Percentiles rank a stretch among this genome's conserved stretches.
Conservation (phyloP, 1,284 basidiomycete genomes). For the Vanrija sp. region DNA sequence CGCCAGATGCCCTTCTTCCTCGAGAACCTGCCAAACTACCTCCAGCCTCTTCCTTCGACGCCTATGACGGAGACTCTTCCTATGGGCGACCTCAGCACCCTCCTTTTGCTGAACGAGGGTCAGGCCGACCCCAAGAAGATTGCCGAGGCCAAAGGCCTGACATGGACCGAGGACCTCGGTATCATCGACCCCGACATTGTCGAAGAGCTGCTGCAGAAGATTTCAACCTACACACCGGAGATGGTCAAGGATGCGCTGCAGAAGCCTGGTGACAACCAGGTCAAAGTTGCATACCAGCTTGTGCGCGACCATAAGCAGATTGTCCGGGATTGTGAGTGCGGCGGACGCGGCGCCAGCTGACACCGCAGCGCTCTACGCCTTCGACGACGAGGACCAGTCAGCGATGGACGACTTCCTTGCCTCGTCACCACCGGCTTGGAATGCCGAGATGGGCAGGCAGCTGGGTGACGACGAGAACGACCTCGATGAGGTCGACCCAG, state of each 20-base stretch:
- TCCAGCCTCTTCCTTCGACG: slow-evolving; percentile 74
- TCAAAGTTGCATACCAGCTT: slow-evolving; percentile 95
- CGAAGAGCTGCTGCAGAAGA: slow-evolving; percentile 69
- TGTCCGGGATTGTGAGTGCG: slow-evolving; percentile 64
- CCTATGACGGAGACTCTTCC: slow-evolving; percentile 54
- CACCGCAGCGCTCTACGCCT: slow-evolving; percentile 27
- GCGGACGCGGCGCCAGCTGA: background rate
- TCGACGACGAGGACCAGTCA: slow-evolving; percentile 42
- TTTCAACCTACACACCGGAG: slow-evolving; percentile 72
- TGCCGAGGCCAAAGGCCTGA: slow-evolving; percentile 47
- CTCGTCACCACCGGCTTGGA: slow-evolving; percentile 54
- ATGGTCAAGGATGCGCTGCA: slow-evolving; percentile 82
- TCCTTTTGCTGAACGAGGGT: slow-evolving; percentile 41
- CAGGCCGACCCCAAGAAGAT: slow-evolving; percentile 43
- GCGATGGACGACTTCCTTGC: slow-evolving; percentile 54
- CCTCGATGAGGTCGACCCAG: slow-evolving; percentile 55
- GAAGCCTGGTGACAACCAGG: slow-evolving; percentile 83
- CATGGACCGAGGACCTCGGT: slow-evolving; percentile 60
- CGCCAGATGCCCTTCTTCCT: slow-evolving; percentile 84
- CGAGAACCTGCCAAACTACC: slow-evolving; percentile 77
- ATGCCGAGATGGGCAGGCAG: slow-evolving; percentile 43
- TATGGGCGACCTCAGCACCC: slow-evolving; percentile 43
- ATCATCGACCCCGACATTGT: slow-evolving; percentile 86
- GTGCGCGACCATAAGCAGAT: slow-evolving; percentile 82
- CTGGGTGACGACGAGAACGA: slow-evolving; percentile 18